Evolutionary conservation across 164 flowering plant species (phyloP), one percentile per base, ranked within the genome.

Genomic region (Brasenia schreberi): DNA sequence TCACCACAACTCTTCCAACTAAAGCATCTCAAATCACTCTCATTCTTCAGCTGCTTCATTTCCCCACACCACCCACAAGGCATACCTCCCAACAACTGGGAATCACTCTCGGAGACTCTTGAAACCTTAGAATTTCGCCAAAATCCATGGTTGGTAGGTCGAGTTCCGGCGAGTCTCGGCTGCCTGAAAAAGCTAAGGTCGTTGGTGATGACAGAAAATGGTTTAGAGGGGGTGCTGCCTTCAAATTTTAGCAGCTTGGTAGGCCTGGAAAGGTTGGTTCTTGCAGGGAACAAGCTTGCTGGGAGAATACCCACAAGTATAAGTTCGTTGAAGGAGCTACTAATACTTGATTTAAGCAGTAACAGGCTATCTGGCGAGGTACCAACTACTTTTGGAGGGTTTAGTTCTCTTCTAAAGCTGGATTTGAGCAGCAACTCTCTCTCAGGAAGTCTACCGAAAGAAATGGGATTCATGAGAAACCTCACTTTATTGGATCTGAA

Each of bases 401-500:
- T 88, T 78, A 79, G 77, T 64, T 86, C 96, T 61, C 80, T 93
- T 2, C 69, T 93, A 58, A 93, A 93, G 83, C 86, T 93, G 74
- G 98, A 93, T 70, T 69, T 93, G 65, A 88, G 98, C 77, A 70
- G 81, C 79, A 93, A 93, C 67, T 61, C 60, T 7, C 65, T 93
- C 59, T 66, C 70, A 0, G 96, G 96, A 16, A 67, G 61, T 64
- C 70, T 92, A 19, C 86, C 89, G 19, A 23, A 2, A n/a, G 88
- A 81, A 53, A 65, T 88, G 52, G 83, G 78, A 4, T 67, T 72
- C 18, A 42, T 93, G 58, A 87, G 77, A 81, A 84, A 81, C 70
- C 70, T 93, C 66, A 93, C 96, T 42, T 80, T 93, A 19, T 72
- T 93, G 77, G 98, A 93, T 68, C 75, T 90, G 12, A 80, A 92